A percentile compares a stretch with the other conserved stretches of the same genome.
phyloP scores from a whole-genome alignment of 805 yeast species.

The Debaryomyces castellii region DNA sequence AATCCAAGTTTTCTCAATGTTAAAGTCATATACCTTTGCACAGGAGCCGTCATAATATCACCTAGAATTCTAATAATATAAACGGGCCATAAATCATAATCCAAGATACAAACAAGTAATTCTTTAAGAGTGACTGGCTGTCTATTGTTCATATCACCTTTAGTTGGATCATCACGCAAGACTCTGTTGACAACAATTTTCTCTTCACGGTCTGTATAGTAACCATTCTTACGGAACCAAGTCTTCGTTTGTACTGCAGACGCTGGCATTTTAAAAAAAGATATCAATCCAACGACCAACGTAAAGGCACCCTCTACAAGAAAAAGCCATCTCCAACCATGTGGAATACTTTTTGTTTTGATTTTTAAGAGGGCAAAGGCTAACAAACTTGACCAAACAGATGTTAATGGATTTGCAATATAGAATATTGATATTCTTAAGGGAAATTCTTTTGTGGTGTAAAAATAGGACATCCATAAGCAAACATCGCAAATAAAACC shows the following conservation, averaged over 20 bases:
- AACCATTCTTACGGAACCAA: constrained; percentile 48
- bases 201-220: constrained; percentile 24
- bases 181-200: constrained; percentile 26
- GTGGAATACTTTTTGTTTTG: constrained; percentile 10
- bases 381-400: constrained; percentile 25
- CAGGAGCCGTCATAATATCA: constrained; percentile 18
- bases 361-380: constrained; percentile 19
- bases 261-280: constrained; percentile 53
- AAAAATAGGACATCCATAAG: constrained; percentile 67
- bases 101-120: constrained; percentile 14
- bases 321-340: constrained; percentile 63
- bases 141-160: constrained; percentile 30
- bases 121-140: constrained; percentile 20
- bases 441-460: constrained; percentile 57
- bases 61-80: constrained; percentile 39
- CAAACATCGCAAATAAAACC: constrained; percentile 68
- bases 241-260: constrained; percentile 53
- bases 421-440: constrained; percentile 58
- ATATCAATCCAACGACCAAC: constrained; percentile 47
- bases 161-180: constrained; percentile 27
- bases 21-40: constrained; percentile 43
- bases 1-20: constrained; percentile 51
- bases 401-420: constrained; percentile 51
- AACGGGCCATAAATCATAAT: constrained; percentile 28
- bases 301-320: constrained; percentile 63